phyloP scores from a whole-genome alignment of 108 stramenopile species.

The Poteriospumella lacustris region DNA sequence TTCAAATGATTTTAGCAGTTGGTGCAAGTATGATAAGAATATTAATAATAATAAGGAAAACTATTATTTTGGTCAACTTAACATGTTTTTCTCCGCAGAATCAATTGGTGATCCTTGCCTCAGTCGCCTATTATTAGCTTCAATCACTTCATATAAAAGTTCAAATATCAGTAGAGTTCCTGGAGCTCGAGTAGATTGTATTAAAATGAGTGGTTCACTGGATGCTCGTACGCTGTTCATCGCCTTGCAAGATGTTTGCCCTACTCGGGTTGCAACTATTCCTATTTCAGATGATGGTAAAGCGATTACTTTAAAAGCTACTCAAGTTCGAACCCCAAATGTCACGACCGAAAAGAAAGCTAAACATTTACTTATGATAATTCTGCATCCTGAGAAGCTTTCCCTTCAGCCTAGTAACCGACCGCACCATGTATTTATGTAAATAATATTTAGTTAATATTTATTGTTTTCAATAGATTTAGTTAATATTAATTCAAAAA shows the following conservation, averaged over 20 bases:
- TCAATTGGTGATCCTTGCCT: constrained; percentile 13
- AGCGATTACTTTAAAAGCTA: constrained; percentile 9
- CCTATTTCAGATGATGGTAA: not conserved
- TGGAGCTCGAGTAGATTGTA: constrained; percentile 1
- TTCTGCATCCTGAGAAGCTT: constrained; percentile 7
- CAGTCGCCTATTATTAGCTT: constrained; percentile 10
- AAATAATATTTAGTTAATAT: constrained; percentile 10
- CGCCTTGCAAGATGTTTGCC: constrained; percentile 10
- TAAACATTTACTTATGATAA: constrained; percentile 6
- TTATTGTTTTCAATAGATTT: constrained; percentile 9
- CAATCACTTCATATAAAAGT: constrained; percentile 4
- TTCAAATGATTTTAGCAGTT: constrained; percentile 9
- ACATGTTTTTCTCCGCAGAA: not conserved
- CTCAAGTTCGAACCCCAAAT: not conserved
- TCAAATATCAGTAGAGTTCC: constrained; percentile 4
- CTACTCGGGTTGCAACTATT: constrained; percentile 8
- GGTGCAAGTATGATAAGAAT: constrained; percentile 8
- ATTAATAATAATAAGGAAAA: constrained; percentile 10
- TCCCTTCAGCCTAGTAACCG: constrained; percentile 5
- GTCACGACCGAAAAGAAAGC: constrained; percentile 10
- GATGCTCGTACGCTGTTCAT: not conserved
- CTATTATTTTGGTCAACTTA: constrained; percentile 17
- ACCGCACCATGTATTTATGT: constrained; percentile 7
- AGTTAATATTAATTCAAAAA: constrained; percentile 10
- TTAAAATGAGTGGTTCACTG: not conserved